phyloP scores from a whole-genome alignment of 495 filamentous ascomycete species.

The Chaetomidium leptoderma region DNA sequence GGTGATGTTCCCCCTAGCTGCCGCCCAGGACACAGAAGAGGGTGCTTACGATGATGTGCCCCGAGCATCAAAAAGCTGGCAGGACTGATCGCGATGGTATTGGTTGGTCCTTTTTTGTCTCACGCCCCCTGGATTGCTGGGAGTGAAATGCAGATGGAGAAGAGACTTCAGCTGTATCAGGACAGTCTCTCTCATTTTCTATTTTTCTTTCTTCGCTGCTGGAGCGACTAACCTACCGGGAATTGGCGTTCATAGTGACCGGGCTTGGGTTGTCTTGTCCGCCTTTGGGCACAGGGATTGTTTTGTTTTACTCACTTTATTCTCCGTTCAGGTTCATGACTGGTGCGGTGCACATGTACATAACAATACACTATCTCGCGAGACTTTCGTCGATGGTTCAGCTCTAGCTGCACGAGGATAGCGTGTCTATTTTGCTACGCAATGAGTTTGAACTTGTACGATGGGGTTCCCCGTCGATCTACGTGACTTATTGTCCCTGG shows the following conservation, averaged over 20 bases:
- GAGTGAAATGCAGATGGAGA: no score
- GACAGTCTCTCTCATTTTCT: neutral
- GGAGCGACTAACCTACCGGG: neutral
- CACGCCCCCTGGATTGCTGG: no score
- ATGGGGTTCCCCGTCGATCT: no score
- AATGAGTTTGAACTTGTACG: no score
- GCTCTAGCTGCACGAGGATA: no score
- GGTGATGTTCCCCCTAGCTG: no score
- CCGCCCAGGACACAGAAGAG: no score
- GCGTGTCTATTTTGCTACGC: neutral
- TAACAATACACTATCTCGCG: neutral
- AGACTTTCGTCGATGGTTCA: neutral
- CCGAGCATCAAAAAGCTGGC: no score
- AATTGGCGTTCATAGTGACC: neutral
- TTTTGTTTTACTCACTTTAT: neutral
- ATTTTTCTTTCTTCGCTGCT: neutral
- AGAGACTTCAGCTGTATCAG: neutral
- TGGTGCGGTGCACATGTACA: neutral
- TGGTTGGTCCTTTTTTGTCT: no score
- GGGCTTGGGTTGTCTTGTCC: neutral
- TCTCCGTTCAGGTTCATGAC: neutral
- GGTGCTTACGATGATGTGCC: no score
- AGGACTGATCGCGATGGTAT: no score
- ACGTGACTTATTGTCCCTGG: no score
- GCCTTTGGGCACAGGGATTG: neutral